Base-by-base conservation (phyloP, 2,329 filamentous ascomycete genomes). In the Botrytis sinoallii region DNA sequence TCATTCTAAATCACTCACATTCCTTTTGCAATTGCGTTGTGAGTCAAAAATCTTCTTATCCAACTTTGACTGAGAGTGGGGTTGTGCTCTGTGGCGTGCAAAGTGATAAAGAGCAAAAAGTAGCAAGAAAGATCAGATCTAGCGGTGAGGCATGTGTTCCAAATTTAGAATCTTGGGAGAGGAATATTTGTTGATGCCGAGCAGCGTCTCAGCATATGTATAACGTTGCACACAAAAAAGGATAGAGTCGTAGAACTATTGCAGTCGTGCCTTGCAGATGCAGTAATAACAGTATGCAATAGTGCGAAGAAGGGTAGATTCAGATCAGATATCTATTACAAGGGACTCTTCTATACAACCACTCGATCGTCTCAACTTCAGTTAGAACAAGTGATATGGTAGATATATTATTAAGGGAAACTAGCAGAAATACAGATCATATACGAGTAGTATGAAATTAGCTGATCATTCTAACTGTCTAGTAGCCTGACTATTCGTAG, bases 11-110 rank as follows among this genome's bases (percentile, higher is more conserved):
- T 32, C 48, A 68, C 55, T 12, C 18, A 57, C n/a, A 42, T 68
- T 55, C 22, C 66, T 57, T 57, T 69, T 68, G 48, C 38, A n/a
- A 69, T 69, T 29, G 42, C 16, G 40, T 46, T 29, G 40, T 67
- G 46, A 71, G 69, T 55, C 70, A 72, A 72, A 57, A 71, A 59
- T 48, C 61, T 72, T 48, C 60, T 55, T n/a, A 42, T 71, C 48
- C 32, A 48, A 52, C 29, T 63, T 29, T 63, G 63, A 55, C 40
- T 18, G 64, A 69, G 71, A 72, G 71, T 72, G 52, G 52, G 64
- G 71, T 61, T 69, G n/a, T 38, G 25, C 25, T 60, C 63, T 16
- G 63, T 59, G 71, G 71, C 71, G 64, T 67, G 35, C 44, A 48
- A 67, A 64, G 32, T 64, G 7, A 32, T 69, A 29, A 1, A 42